Conservation (phyloP, 768 basidiomycete genomes). For the Tricholoma terreum region DNA sequence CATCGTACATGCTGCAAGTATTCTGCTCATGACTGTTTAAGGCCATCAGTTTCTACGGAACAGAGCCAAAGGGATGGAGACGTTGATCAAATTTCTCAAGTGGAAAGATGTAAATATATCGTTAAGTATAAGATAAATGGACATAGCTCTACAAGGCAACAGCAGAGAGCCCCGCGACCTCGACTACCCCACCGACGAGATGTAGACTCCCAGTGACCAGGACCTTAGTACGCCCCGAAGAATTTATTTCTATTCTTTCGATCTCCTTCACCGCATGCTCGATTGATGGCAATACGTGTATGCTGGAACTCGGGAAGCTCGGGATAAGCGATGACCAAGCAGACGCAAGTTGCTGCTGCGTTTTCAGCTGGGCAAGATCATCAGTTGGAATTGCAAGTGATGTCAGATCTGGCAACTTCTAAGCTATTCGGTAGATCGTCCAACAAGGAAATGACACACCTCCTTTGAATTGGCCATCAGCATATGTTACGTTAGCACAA, state of each 20-base stretch:
- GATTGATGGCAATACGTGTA: conserved; percentile 84
- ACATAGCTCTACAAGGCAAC: conserved; percentile 55
- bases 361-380: conserved; percentile 64
- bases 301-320: conserved; percentile 52
- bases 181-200: conserved; percentile 90
- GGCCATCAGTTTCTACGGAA: conserved; percentile 55
- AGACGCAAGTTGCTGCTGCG: conserved; percentile 70
- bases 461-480: conserved; percentile 85
- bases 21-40: conserved; percentile 16
- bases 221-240: conserved; percentile 43
- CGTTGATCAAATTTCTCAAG: conserved; percentile 4
- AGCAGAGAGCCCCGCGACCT: conserved; percentile 80
- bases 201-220: conserved; percentile 92
- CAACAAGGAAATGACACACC: conserved; percentile 45
- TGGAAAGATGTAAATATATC: background rate
- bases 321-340: conserved; percentile 71
- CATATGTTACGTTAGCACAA: conserved; percentile 95
- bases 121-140: background rate
- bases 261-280: conserved; percentile 82
- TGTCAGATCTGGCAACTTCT: conserved; percentile 61
- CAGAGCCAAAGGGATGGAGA: conserved; percentile 27
- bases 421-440: background rate
- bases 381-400: conserved; percentile 59
- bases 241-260: conserved; percentile 36
- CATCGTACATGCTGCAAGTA: background rate